Evolutionary conservation across 371 early-diverging fungal species (phyloP), one percentile per base, ranked within the genome.

Genomic region (Circinella minor): DNA sequence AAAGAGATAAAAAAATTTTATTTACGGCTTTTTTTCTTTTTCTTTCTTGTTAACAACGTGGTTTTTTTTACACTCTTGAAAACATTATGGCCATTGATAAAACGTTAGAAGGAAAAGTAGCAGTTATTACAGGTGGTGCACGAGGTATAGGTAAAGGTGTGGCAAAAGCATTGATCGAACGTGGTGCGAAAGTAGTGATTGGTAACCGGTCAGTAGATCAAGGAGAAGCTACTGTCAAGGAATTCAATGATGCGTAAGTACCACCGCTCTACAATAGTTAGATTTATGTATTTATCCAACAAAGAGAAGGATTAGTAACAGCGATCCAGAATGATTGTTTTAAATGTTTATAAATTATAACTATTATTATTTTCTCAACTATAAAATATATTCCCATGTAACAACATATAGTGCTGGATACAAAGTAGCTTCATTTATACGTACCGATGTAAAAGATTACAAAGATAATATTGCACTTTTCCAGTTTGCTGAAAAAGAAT

Each of bases 81-180:
- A 43, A 43, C 57, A 20, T 4, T 14, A 47, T 61, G 54, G 54
- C 66, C 38, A 13, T 38, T 38, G n/a, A 36, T 15, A 38, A 39
- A 43, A 57, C 65, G 48, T 49, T 72, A n/a, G 38, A 57, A 18
- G 67, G 61, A 11, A 91, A 91, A 67, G 87, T 90, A 7, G 92
- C 88, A 0, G 81, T 93, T 39, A 81, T 93, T 61, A 93, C 93
- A 0, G 92, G 92, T 43, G 89, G 72, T 1, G 69, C 84, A n/a
- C 83, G 82, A 8, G 91, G 91, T 11, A 89, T 91, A 70, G 92
- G 92, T 63, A 83, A 81, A 67, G 84, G 83, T 0, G 77, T 89
- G n/a, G 84, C 86, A 34, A 74, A 77, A 59, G 70, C 81, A 13
- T 79, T 90, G 8, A 77, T 80, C 55, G 70, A 74, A 18, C 73